Base-by-base conservation (phyloP, 177 flowering plant genomes). In the Tripterygium wilfordii region DNA sequence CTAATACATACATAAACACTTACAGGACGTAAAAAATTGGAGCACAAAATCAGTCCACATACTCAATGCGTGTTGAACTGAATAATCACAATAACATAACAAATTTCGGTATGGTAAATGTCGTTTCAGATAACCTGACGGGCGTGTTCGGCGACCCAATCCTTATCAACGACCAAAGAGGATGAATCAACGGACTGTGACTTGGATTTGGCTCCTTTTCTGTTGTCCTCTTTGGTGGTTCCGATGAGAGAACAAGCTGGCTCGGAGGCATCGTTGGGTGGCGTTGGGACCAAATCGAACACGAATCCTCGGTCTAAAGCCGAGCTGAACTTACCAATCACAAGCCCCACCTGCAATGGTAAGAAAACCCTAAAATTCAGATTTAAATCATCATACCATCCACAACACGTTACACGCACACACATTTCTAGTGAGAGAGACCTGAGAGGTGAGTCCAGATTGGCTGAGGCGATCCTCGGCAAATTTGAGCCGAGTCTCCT, bases 101-200 rank as follows among this genome's bases (percentile, higher is more conserved):
- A 28, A 18, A 8, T 19, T 19, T n/a, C n/a, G n/a, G n/a, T n/a
- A n/a, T n/a, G n/a, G n/a, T n/a, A n/a, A n/a, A n/a, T n/a, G n/a
- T n/a, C n/a, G n/a, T n/a, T n/a, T n/a, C n/a, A n/a, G n/a, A n/a
- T n/a, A n/a, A 86, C 97, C 91, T 90, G 96, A 26, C 95, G 85
- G 49, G 95, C 88, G 25, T 87, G 96, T 53, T 90, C 96, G 31
- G 83, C 76, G 19, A 91, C 79, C 98, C 98, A 91, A 57, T 82
- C 96, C 10, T 56, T 37, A 59, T 91, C 98, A 31, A 91, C 74
- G 18, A 36, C 32, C 56, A 76, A 59, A 22, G 80, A 61, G 10
- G 79, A 60, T 0, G 85, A 61, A 42, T 77, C 65, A 1, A 75
- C 71, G 8, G 65, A 26, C 36, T 54, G 83, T 13, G 76, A 44